Base-by-base conservation (phyloP, 2,329 filamentous ascomycete species). In the Botryosphaeria dothidea region DNA sequence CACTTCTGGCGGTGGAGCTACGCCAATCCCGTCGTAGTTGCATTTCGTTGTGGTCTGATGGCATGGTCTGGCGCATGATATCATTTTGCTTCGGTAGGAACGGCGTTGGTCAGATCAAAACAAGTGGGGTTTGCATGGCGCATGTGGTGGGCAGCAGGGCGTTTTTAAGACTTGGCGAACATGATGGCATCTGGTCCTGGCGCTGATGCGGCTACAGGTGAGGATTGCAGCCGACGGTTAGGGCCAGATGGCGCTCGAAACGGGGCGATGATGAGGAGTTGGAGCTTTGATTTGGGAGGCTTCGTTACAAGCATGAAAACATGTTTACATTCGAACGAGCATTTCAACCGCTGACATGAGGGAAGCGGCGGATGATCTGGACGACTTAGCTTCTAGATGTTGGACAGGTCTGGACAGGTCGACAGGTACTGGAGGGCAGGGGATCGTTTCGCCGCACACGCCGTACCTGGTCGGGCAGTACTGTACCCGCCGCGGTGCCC, bases 1-100 rank as follows among this genome's bases (percentile, higher is more conserved):
- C 27, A 78, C 76, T 23, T 74, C 75, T 17, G 74, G 72, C 15
- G 71, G 69, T 36, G 62, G 62, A 31, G 62, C 51, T 1, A 64
- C 62, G 21, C 62, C 62, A 11, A 64, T 64, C 34, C 61, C 61
- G 27, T 64, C 61, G 25, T 64, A 27, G 56, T 46, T 31, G 61
- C 52, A 41, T 29, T 45, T 43, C 11, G 15, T 7, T 7, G 34
- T 45, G 54, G 54, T 23, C 21, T 57, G 54, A 45, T 45, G 54
- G 38, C 21, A 34, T 58, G 15, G 23, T 11, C 29, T 21, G 38
- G 38, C 25, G 38, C 54, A 58, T 45, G 41, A 34, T 23, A 60
- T 60, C 41, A 46, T 31, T 8, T 34, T 45, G 19, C 36, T 21
- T 6, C 21, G 6, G 36, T 21, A 17, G 36, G 54, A 17, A 25